A percentile compares a stretch with the other conserved stretches of the same genome.
Conservation (phyloP, 495 filamentous ascomycete species). For the Aspergillus hancockii region DNA sequence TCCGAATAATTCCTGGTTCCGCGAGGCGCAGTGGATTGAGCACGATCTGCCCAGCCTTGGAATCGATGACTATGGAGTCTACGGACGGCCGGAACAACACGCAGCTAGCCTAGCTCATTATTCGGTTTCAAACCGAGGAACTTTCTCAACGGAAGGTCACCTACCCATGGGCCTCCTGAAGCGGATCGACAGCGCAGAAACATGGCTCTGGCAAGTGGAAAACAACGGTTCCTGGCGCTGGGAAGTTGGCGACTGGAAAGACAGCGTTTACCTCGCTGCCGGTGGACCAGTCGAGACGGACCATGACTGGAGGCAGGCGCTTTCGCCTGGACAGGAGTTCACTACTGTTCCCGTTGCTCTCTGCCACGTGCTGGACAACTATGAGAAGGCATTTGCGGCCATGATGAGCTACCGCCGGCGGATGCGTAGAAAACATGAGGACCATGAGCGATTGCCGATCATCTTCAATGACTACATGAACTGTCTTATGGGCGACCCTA, state of each 20-base stretch:
- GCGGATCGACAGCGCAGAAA: conserved; percentile 13
- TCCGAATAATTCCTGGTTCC: conserved; percentile 27
- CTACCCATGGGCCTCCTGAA: conserved; percentile 22
- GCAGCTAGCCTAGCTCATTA: conserved; percentile 11
- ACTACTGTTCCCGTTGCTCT: conserved; percentile 22
- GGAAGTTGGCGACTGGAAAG: conserved; percentile 29
- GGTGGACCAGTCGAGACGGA: conserved; percentile 20
- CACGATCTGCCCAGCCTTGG: conserved; percentile 19
- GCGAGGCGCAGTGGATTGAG: conserved; percentile 28
- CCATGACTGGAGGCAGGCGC: conserved; percentile 20
- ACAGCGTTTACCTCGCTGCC: conserved; percentile 23
- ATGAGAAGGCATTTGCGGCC: conserved; percentile 21
- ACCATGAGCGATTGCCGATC: conserved; percentile 20
- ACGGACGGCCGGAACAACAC: conserved; percentile 19
- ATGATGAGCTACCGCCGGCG: conserved; percentile 24
- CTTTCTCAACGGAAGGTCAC: conserved; percentile 23
- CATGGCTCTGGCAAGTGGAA: conserved; percentile 32
- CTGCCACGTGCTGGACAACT: conserved; percentile 8
- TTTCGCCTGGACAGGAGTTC: conserved; percentile 16
- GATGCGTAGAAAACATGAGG: conserved; percentile 17
- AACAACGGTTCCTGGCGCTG: conserved; percentile 30
- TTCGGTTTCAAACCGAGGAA: conserved; percentile 20
- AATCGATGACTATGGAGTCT: conserved; percentile 23
- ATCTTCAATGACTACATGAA: conserved; percentile 37
- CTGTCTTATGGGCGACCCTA: conserved; percentile 32